These are phyloP conservation scores for Saturnispora besseyi DNA, from an alignment of 805 yeast species.

Conservation along the genomic window DNA sequence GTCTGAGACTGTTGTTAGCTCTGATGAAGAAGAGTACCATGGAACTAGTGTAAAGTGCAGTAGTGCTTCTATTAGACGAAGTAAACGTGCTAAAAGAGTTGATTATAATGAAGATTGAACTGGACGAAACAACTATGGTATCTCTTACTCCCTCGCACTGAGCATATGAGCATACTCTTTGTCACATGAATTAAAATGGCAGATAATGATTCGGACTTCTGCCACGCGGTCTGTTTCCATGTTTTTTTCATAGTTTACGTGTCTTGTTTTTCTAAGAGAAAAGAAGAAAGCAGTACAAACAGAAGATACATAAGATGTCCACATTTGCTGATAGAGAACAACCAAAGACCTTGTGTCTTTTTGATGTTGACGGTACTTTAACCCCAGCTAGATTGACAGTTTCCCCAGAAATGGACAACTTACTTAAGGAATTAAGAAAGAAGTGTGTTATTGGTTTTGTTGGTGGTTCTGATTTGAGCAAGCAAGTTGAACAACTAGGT, in stretches of 20 bases:
- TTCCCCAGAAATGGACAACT: constrained; percentile 67
- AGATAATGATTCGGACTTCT: not conserved
- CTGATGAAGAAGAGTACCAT: constrained; percentile 3
- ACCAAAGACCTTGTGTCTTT: constrained; percentile 81
- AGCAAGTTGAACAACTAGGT: constrained; percentile 96
- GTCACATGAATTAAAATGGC: constrained; percentile 1
- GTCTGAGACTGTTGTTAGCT: constrained; percentile 5
- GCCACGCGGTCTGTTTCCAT: constrained; percentile 2
- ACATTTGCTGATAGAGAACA: constrained; percentile 61
- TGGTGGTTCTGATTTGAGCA: constrained; percentile 91
- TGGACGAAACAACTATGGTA: not conserved
- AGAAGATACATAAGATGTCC: constrained; percentile 17
- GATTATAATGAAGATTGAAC: not conserved
- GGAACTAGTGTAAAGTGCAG: not conserved
- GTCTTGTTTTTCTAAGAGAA: not conserved
- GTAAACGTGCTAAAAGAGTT: constrained; percentile 1
- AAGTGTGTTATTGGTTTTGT: constrained; percentile 95
- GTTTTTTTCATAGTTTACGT: not conserved
- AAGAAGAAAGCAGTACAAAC: not conserved
- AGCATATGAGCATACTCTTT: not conserved
- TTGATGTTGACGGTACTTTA: constrained; percentile 97
- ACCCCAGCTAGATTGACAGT: constrained; percentile 82
- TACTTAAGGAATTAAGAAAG: constrained; percentile 69
- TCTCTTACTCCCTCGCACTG: not conserved
- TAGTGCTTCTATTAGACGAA: not conserved